Evolutionary conservation across 2,329 filamentous ascomycete species (phyloP).

Genomic region (Raffaelea ambrosiae): DNA sequence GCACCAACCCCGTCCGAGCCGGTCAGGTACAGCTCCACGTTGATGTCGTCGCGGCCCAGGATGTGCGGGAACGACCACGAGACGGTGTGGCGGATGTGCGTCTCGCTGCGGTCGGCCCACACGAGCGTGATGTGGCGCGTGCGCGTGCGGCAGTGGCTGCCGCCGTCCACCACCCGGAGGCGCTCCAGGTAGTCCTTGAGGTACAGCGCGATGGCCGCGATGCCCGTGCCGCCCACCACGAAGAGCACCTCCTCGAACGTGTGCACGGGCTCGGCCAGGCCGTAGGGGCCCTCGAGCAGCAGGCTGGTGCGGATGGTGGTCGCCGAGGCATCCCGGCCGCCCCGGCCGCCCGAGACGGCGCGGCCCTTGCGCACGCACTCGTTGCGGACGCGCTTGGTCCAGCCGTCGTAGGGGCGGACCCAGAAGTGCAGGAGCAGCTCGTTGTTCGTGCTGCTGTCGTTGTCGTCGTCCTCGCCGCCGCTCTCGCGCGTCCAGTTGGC

Average conservation of each 20-base stretch:
- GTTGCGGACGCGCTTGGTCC: slow-evolving; percentile 5
- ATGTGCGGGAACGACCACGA: background rate
- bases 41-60: slow-evolving; percentile 2
- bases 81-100: background rate
- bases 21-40: background rate
- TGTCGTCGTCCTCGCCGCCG: background rate
- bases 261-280: slow-evolving; percentile 2
- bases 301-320: background rate
- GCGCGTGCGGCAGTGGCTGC: background rate
- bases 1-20: background rate
- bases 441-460: no score
- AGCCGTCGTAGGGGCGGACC: slow-evolving; percentile 7
- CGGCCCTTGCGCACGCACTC: background rate
- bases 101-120: slow-evolving; percentile 6
- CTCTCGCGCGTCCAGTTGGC: slow-evolving; percentile 14
- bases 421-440: slow-evolving; percentile 2
- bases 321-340: background rate
- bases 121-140: slow-evolving; percentile 4
- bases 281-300: slow-evolving; percentile 10
- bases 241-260: slow-evolving; percentile 5
- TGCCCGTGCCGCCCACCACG: slow-evolving; percentile 6
- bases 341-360: no score
- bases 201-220: slow-evolving; percentile 3
- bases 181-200: slow-evolving; percentile 5
- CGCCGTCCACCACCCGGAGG: background rate